These are phyloP conservation scores for Hamigera avellanea DNA, from an alignment of 495 filamentous ascomycete genomes.

Conservation along the genomic window DNA sequence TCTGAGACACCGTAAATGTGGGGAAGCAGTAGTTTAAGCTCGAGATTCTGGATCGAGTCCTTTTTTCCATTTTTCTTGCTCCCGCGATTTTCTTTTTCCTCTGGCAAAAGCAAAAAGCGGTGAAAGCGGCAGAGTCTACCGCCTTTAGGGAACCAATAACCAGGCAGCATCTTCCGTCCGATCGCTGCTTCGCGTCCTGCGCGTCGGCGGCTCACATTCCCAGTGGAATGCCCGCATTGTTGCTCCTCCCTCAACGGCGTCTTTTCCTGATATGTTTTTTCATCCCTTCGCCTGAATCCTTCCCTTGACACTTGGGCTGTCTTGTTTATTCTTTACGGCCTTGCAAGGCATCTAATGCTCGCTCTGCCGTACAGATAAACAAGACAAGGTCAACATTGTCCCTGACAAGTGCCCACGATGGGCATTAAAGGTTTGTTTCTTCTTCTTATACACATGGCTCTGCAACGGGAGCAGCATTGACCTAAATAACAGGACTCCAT, in stretches of 20 bases:
- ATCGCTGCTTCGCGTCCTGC: neutral
- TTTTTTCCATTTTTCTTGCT: conserved; percentile 7
- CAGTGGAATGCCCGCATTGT: neutral
- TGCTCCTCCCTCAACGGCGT: neutral
- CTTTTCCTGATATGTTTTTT: neutral
- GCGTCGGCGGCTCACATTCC: neutral
- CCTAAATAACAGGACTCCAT: conserved; percentile 53
- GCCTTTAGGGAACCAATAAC: conserved; percentile 11
- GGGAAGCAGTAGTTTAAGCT: neutral
- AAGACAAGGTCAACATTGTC: conserved; percentile 22
- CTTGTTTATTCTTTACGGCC: neutral
- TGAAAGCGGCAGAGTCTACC: conserved; percentile 2
- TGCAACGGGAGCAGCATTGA: neutral
- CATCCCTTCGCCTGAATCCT: neutral
- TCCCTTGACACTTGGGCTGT: neutral
- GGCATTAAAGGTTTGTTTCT: conserved; percentile 51
- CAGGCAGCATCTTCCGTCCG: neutral
- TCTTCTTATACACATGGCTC: neutral
- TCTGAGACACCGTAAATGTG: neutral
- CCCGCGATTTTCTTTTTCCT: conserved; percentile 6
- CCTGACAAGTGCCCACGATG: conserved; percentile 38
- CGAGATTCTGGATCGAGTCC: neutral
- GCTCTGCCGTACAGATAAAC: conserved; percentile 8
- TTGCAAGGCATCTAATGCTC: neutral
- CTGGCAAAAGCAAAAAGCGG: conserved; percentile 16